phyloP scores from a whole-genome alignment of 768 basidiomycete species.

The Baorangia bicolor region DNA sequence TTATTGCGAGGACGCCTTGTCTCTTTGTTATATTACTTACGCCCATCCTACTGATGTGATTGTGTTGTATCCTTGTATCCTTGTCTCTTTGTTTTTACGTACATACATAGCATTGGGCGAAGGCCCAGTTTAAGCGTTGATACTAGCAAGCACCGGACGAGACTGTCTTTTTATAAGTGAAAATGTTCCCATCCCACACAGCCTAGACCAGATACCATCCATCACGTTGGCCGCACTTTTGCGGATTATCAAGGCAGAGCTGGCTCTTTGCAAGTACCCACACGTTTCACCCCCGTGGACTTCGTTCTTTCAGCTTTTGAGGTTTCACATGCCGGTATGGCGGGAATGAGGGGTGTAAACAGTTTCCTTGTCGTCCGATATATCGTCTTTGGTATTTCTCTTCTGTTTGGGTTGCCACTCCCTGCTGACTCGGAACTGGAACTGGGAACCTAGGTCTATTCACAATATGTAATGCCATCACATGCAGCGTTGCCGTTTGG shows the following conservation, averaged over 20 bases:
- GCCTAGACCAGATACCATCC: constrained; percentile 8
- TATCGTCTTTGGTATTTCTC: constrained; percentile 52
- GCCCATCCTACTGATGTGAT: constrained; percentile 17
- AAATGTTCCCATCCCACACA: constrained; percentile 20
- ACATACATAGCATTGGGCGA: constrained; percentile 12
- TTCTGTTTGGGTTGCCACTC: background rate
- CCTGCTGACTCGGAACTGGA: constrained; percentile 2
- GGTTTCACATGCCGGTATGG: constrained; percentile 30
- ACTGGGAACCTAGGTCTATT: constrained; percentile 52
- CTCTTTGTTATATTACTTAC: constrained; percentile 21
- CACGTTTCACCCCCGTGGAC: constrained; percentile 25
- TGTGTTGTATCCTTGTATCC: constrained; percentile 25
- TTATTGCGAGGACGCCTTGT: constrained; percentile 17
- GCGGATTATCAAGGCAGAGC: constrained; percentile 22
- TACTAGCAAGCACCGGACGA: too few species aligned
- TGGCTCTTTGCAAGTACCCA: constrained; percentile 26
- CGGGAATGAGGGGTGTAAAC: constrained; percentile 39
- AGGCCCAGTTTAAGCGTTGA: background rate
- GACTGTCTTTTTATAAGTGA: background rate
- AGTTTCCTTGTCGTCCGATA: constrained; percentile 54
- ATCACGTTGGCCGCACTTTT: constrained; percentile 11
- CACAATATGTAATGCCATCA: constrained; percentile 62
- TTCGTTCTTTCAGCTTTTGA: constrained; percentile 12
- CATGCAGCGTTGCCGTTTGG: constrained; percentile 68
- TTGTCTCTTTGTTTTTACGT: constrained; percentile 7